Base-by-base conservation (phyloP, 2,329 filamentous ascomycete species). In the Balansia obtecta region DNA sequence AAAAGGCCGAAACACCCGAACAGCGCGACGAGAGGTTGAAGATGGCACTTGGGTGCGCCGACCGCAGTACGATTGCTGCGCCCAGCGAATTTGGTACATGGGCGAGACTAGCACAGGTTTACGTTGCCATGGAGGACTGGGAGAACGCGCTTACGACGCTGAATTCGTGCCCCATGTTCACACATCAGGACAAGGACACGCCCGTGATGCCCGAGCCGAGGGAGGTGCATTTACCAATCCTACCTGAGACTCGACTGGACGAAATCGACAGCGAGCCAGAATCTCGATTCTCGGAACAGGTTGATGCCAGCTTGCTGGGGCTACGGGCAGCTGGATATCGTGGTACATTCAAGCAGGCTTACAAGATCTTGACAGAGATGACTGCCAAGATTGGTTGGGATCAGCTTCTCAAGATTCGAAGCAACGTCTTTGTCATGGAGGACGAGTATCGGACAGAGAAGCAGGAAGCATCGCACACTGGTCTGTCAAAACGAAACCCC, bases 121-220 rank as follows among this genome's bases (percentile, higher is more conserved):
- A 98, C 59, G 87, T 97, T 50, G 80, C 85, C 46, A 80, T 95
- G 69, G 93, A 98, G 65, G 88, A 95, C 63, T 98, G 93, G 89
- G 93, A 97, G 63, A 82, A 97, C 58, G 93, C 93, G 0, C 77
- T 98, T 22, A 83, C 95, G 5, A 97, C 93, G 4, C 76, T 98
- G 48, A 98, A 98, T 70, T 98, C 93, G 16, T 98, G 93, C 66
- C 93, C 93, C 9, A 98, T 98, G 93, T 98, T 98, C 67, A 98
- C 93, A 7, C 97, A 98, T 67, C 93, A 97, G 68, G 93, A 98
- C 68, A 97, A 96, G 67, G 93, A 98, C 65, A 85, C 89, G 6
- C 93, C 93, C 3, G 71, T 93, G 53, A 91, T 97, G 85, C 93
- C 93, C 1, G 89, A 95, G 62, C 90, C 93, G 0, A 85, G 86